Percentiles rank a stretch among this genome's conserved stretches.
Conservation (phyloP, 2,329 filamentous ascomycete species). For the Dichotomopilus funicola region DNA sequence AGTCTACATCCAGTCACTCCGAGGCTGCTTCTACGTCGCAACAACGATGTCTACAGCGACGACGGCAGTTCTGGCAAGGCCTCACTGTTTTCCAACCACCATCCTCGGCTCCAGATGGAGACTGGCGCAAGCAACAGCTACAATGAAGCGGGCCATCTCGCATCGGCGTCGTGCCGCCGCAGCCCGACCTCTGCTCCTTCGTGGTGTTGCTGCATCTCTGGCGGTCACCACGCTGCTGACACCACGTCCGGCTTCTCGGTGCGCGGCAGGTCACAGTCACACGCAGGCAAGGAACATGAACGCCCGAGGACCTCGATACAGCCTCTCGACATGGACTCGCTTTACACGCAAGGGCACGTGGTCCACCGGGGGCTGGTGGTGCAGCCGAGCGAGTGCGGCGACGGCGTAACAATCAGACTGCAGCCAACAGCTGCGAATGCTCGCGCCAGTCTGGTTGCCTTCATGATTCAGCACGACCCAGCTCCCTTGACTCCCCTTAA, state of each 20-base stretch:
- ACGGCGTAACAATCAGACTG: neutral
- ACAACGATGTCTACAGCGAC: neutral
- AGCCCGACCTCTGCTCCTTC: neutral
- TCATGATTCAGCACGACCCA: neutral
- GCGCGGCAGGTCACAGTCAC: neutral
- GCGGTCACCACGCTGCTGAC: neutral
- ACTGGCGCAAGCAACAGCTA: neutral
- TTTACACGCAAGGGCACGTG: neutral
- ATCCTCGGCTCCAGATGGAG: neutral
- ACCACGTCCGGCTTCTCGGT: neutral
- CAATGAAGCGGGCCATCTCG: neutral
- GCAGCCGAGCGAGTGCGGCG: neutral
- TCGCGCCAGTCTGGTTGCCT: neutral
- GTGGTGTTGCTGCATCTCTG: neutral
- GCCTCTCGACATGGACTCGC: neutral
- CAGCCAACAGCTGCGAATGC: neutral
- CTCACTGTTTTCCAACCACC: neutral
- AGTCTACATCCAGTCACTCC: neutral
- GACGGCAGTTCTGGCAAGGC: neutral
- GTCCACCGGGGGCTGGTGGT: neutral
- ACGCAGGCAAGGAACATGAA: neutral
- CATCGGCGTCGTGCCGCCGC: neutral
- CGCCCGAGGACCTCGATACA: neutral
- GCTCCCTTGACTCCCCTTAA: neutral
- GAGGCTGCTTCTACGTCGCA: neutral